Conservation (phyloP, 202 grass and related monocot genomes). For the Eragrostis tef region DNA sequence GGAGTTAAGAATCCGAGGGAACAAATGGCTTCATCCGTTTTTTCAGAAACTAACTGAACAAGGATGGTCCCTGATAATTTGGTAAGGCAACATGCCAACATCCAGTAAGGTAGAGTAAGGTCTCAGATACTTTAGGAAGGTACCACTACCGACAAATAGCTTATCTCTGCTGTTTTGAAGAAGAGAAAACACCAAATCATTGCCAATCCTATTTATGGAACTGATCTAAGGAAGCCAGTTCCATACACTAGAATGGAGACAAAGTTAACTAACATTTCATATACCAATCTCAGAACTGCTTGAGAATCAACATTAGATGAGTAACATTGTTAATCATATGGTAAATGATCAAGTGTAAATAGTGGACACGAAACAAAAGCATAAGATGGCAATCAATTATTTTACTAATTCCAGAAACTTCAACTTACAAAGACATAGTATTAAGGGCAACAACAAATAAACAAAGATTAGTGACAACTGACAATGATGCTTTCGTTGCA, state of each 20-base stretch:
- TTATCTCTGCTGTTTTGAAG: background rate
- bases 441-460: background rate
- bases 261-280: background rate
- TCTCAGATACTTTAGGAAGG: background rate
- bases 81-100: background rate
- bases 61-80: background rate
- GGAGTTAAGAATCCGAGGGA: background rate
- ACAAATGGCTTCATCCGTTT: background rate
- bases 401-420: constrained; percentile 25
- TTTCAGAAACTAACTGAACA: background rate
- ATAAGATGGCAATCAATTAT: constrained; percentile 11
- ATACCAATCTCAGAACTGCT: background rate
- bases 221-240: constrained; percentile 1
- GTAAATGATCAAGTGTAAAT: background rate
- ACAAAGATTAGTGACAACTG: background rate
- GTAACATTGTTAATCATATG: background rate
- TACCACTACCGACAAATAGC: background rate
- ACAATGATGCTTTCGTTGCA: background rate
- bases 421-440: background rate
- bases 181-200: constrained; percentile 1
- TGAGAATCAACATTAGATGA: background rate
- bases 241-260: too few relatives aligned
- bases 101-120: constrained; percentile 2
- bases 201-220: background rate
- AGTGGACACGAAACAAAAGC: background rate